These are phyloP conservation scores for Leishmania aethiopica DNA, from an alignment of 208 protist genomes.

Conservation along the genomic window DNA sequence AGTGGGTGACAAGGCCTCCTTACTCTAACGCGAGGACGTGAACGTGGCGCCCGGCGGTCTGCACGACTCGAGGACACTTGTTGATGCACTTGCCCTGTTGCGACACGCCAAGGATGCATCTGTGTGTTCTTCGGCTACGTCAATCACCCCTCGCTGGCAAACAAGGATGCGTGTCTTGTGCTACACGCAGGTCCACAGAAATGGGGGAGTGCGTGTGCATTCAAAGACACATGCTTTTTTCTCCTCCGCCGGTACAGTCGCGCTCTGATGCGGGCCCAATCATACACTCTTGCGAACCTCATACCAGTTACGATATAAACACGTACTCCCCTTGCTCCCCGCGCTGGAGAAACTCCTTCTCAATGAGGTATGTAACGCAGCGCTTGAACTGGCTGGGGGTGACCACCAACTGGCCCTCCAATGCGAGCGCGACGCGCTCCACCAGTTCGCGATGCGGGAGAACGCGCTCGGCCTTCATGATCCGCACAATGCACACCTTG, in stretches of 20 bases:
- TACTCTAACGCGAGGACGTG: background rate
- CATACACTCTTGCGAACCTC: background rate
- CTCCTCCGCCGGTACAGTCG: background rate
- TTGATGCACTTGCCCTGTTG: background rate
- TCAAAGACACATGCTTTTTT: background rate
- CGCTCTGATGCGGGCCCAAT: background rate
- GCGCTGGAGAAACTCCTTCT: constrained; percentile 64
- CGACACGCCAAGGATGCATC: background rate
- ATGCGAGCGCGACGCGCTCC: constrained; percentile 19
- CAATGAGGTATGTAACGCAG: constrained; percentile 50
- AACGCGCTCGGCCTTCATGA: constrained; percentile 49
- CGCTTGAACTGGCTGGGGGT: constrained; percentile 53
- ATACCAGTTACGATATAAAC: constrained; percentile 37
- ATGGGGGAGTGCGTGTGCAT: background rate
- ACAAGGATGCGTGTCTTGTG: background rate
- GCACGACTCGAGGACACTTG: background rate
- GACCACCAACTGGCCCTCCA: constrained; percentile 36
- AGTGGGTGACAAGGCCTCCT: background rate
- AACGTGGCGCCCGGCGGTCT: background rate
- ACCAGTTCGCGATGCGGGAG: constrained; percentile 51
- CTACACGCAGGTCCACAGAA: background rate
- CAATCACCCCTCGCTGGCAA: too few relatives aligned
- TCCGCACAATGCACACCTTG: constrained; percentile 56
- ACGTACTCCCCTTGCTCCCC: constrained; percentile 46
- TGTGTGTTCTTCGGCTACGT: background rate